Percentiles rank a stretch among this genome's conserved stretches.
Evolutionary conservation across 257 asterid species (phyloP).

Genomic region (Plectranthus barbatus): DNA sequence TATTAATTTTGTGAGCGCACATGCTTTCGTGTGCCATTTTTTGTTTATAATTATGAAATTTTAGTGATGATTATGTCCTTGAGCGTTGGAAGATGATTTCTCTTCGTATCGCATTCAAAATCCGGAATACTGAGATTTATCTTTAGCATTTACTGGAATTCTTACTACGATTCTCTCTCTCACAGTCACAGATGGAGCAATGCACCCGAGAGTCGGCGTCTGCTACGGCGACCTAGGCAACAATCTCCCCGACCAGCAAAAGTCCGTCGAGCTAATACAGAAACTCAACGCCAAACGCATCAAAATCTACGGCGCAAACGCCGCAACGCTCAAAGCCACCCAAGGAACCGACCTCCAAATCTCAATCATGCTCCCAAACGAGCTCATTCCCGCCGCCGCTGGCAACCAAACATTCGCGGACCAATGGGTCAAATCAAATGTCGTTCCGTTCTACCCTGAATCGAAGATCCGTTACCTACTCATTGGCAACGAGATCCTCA

Average conservation of each 20-base stretch:
- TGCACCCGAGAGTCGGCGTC: too few relatives aligned
- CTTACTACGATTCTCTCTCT: neutral
- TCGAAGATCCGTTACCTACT: conserved; percentile 83
- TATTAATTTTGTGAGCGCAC: too few relatives aligned
- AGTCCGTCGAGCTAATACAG: too few relatives aligned
- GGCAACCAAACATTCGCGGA: conserved; percentile 58
- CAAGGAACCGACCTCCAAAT: conserved; percentile 53
- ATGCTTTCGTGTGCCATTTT: too few relatives aligned
- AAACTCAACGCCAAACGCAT: too few relatives aligned
- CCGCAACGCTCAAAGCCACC: conserved; percentile 45
- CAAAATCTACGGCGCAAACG: too few relatives aligned
- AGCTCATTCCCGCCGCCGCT: conserved; percentile 59
- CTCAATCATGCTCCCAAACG: conserved; percentile 80
- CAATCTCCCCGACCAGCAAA: too few relatives aligned
- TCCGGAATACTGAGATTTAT: neutral
- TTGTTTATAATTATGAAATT: too few relatives aligned
- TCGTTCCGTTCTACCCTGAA: conserved; percentile 56
- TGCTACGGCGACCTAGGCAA: too few relatives aligned
- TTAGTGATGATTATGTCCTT: conserved; percentile 25
- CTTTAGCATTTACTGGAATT: neutral
- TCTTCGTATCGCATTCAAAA: neutral
- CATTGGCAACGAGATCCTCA: conserved; percentile 80
- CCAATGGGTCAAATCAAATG: conserved; percentile 61
- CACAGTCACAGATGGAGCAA: neutral
- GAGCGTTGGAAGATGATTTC: neutral